phyloP scores from a whole-genome alignment of 208 protist species.

The Leptomonas seymouri region DNA sequence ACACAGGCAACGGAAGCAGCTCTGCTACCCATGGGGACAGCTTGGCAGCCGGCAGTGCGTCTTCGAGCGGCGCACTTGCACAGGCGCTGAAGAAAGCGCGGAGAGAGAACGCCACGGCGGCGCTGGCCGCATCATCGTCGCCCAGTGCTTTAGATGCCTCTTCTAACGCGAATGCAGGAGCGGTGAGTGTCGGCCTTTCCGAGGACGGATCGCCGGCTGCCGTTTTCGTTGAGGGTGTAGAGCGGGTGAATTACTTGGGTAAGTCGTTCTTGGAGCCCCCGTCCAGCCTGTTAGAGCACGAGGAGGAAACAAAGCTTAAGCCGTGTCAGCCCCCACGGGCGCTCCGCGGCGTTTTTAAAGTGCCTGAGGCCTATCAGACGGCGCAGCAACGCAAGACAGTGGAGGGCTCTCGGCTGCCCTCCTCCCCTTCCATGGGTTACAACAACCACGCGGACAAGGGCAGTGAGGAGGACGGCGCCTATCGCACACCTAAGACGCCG shows the following conservation, averaged over 20 bases:
- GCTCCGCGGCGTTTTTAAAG: constrained; percentile 49
- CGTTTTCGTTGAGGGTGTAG: constrained; percentile 51
- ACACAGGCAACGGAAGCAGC: neutral
- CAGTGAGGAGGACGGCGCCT: neutral
- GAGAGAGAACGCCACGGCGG: constrained; percentile 17
- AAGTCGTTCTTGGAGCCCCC: constrained; percentile 75
- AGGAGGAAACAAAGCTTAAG: constrained; percentile 19
- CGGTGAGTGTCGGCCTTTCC: constrained; percentile 10
- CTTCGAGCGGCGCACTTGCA: constrained; percentile 2
- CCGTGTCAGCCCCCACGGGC: constrained; percentile 51
- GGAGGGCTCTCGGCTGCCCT: neutral
- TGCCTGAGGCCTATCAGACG: constrained; percentile 10
- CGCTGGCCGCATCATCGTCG: constrained; percentile 12
- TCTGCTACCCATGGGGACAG: neutral
- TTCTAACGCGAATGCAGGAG: neutral
- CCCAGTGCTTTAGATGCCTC: neutral
- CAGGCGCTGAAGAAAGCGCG: constrained; percentile 24
- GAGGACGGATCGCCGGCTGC: constrained; percentile 15
- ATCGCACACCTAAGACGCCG: constrained; percentile 2
- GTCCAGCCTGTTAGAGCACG: constrained; percentile 45
- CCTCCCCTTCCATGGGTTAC: constrained; percentile 5
- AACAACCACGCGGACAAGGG: too few relatives aligned
- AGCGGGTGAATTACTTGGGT: constrained; percentile 73
- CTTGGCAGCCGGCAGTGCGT: neutral
- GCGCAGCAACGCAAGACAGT: neutral